These are phyloP conservation scores for Linum usitatissimum DNA, from an alignment of 345 rosid species.

Conservation along the genomic window DNA sequence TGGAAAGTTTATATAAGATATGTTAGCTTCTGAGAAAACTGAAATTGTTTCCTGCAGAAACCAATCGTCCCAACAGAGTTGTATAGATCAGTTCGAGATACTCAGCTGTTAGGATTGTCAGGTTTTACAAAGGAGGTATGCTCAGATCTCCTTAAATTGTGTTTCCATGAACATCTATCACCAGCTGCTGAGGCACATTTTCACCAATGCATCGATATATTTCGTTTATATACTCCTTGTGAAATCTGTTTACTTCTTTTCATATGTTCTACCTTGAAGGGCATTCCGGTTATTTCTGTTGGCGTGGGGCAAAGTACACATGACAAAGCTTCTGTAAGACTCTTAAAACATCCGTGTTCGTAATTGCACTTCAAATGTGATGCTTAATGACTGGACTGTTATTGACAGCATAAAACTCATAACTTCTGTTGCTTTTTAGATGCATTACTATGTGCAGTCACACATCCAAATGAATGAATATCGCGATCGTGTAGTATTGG, in stretches of 20 bases:
- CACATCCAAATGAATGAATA: conserved; percentile 10
- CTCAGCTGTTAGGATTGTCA: conserved; percentile 23
- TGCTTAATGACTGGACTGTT: too few species aligned
- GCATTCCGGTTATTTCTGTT: conserved; percentile 6
- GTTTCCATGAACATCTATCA: not conserved
- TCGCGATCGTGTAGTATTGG: conserved; percentile 6
- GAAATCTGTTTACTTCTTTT: not conserved
- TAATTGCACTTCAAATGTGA: too few species aligned
- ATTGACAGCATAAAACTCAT: too few species aligned
- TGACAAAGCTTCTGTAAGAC: conserved; percentile 9
- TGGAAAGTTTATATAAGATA: not conserved
- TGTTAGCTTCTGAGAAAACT: not conserved
- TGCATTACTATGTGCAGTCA: conserved; percentile 49
- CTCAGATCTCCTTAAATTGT: not conserved
- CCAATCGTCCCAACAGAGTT: conserved; percentile 32
- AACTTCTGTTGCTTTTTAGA: conserved; percentile 31
- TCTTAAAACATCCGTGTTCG: not conserved
- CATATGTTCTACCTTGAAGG: not conserved
- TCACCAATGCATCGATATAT: not conserved
- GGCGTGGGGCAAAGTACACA: conserved; percentile 7
- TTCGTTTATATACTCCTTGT: not conserved
- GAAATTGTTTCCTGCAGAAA: conserved; percentile 4
- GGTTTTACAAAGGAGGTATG: conserved; percentile 23
- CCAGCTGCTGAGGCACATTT: not conserved
- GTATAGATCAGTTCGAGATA: conserved; percentile 24